Conservation (phyloP, 2,329 filamentous ascomycete genomes). For the Cladosporium sp. region DNA sequence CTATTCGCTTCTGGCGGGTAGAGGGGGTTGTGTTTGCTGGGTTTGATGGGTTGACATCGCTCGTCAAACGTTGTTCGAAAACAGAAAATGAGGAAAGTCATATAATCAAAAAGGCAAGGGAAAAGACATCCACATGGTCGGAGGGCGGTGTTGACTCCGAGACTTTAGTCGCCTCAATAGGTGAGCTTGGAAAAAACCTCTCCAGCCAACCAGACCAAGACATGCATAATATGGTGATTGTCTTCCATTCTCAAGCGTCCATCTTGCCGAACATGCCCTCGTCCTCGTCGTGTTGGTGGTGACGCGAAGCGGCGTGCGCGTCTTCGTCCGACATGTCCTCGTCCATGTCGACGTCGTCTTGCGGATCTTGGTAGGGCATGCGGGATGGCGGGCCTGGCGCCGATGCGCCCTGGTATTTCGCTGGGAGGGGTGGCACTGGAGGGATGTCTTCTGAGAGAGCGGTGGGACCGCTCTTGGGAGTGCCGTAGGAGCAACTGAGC, state of each 20-base stretch:
- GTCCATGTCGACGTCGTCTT: constrained; percentile 42
- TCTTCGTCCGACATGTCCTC: constrained; percentile 44
- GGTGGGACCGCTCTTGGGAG: constrained; percentile 61
- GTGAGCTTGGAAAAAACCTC: too few relatives aligned
- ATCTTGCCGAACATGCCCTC: constrained; percentile 94
- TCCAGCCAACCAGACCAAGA: too few relatives aligned
- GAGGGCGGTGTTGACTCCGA: too few relatives aligned
- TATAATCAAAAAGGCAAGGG: too few relatives aligned
- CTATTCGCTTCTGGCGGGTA: too few relatives aligned
- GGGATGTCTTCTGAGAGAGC: constrained; percentile 68
- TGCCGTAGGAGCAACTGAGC: constrained; percentile 86
- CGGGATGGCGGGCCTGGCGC: constrained; percentile 15
- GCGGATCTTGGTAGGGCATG: constrained; percentile 15
- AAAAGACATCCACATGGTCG: too few relatives aligned
- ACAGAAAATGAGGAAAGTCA: too few relatives aligned
- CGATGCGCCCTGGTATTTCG: constrained; percentile 60
- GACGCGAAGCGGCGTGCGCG: constrained; percentile 44
- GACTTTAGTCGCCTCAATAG: too few relatives aligned
- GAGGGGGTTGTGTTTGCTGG: too few relatives aligned
- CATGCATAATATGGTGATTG: too few relatives aligned
- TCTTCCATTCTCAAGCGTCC: constrained; percentile 63
- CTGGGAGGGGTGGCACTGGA: constrained; percentile 80
- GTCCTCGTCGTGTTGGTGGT: constrained; percentile 81
- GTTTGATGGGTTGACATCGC: too few relatives aligned
- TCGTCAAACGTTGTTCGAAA: too few relatives aligned